These are phyloP conservation scores for Leishmania mexicana DNA, from an alignment of 208 protist species.

Conservation along the genomic window DNA sequence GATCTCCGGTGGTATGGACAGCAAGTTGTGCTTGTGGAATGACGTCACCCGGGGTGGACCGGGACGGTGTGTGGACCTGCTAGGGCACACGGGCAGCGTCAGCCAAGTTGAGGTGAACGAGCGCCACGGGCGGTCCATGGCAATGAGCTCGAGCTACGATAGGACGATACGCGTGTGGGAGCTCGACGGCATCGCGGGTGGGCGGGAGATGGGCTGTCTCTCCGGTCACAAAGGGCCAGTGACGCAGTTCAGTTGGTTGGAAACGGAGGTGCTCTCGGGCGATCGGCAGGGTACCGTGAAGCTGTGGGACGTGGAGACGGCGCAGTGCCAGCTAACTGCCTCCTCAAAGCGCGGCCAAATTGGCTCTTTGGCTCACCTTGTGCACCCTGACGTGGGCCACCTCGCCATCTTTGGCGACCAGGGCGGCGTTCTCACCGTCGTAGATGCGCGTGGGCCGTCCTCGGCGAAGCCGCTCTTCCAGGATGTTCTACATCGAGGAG, in stretches of 20 bases:
- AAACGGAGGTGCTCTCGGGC: constrained; percentile 66
- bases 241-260: constrained; percentile 78
- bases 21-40: constrained; percentile 90
- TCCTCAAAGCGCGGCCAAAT: constrained; percentile 74
- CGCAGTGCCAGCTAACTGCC: constrained; percentile 47
- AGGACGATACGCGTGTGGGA: constrained; percentile 84
- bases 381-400: constrained; percentile 34
- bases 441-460: constrained; percentile 54
- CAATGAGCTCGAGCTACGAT: constrained; percentile 85
- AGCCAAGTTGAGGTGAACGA: constrained; percentile 77
- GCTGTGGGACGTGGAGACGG: constrained; percentile 77
- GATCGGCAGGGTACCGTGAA: constrained; percentile 78
- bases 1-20: constrained; percentile 90
- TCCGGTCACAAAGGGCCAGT: constrained; percentile 79
- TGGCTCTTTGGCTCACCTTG: constrained; percentile 52
- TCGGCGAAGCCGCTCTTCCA: constrained; percentile 42
- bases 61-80: constrained; percentile 74
- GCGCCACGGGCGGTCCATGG: constrained; percentile 29
- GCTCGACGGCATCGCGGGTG: constrained; percentile 31
- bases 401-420: constrained; percentile 77
- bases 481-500: constrained; percentile 67
- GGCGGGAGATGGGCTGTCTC: constrained; percentile 55
- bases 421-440: constrained; percentile 65
- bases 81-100: constrained; percentile 83
- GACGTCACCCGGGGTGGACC: constrained; percentile 33